phyloP scores from a whole-genome alignment of 2,329 filamentous ascomycete species.

The Hymenoscyphus linearis region DNA sequence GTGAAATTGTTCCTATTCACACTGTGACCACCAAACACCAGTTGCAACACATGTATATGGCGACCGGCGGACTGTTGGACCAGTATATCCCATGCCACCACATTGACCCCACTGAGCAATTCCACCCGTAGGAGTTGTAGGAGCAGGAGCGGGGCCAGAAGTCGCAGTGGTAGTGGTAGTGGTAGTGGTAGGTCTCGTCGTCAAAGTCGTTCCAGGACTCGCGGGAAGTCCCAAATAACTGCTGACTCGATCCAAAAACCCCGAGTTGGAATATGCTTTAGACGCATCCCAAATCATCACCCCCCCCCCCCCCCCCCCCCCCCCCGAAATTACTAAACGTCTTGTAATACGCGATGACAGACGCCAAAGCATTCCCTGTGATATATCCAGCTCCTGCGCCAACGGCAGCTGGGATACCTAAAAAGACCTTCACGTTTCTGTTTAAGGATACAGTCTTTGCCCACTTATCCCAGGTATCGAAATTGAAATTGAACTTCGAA shows the following conservation, averaged over 20 bases:
- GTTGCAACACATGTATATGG: conserved; percentile 1
- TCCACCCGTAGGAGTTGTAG: background rate
- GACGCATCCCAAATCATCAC: conserved; percentile 67
- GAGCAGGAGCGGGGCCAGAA: background rate
- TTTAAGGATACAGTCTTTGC: conserved; percentile 53
- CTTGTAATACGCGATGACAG: conserved; percentile 45
- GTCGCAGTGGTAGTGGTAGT: background rate
- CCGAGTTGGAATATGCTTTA: conserved; percentile 53
- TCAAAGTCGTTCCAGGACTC: background rate
- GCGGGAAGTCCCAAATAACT: conserved; percentile 9
- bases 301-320: too few relatives aligned
- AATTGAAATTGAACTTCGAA: conserved; percentile 53
- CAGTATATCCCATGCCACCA: conserved; percentile 2
- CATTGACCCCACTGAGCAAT: conserved; percentile 4
- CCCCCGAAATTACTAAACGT: conserved; percentile 58
- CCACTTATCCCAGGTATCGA: conserved; percentile 61
- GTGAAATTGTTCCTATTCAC: background rate
- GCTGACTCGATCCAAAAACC: conserved; percentile 40
- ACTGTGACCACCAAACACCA: conserved; percentile 5
- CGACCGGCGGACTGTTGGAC: conserved; percentile 1
- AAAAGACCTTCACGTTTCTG: conserved; percentile 52
- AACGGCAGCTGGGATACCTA: conserved; percentile 50
- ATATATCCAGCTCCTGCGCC: conserved; percentile 54
- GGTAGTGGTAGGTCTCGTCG: background rate
- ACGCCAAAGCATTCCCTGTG: conserved; percentile 28